Percentiles rank a stretch among this genome's conserved stretches.
Evolutionary conservation across 169 alveolate species (phyloP).

Genomic region (Condylostoma magnum): DNA sequence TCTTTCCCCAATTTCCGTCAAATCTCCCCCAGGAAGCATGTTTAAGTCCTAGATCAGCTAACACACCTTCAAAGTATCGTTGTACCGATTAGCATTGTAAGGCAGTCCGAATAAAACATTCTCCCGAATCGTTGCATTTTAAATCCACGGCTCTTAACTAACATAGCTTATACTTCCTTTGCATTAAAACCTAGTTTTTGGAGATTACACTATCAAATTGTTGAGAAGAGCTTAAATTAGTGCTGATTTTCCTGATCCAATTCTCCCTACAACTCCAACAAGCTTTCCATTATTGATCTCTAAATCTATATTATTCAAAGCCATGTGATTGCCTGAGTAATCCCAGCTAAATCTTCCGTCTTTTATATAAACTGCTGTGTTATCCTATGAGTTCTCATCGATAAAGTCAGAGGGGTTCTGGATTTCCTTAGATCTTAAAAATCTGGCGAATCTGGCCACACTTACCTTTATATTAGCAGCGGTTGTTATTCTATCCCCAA

Average conservation of each 20-base stretch:
- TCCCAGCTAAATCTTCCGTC: conserved; percentile 2
- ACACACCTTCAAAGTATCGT: conserved; percentile 59
- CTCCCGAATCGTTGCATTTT: conserved; percentile 78
- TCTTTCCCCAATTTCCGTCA: conserved; percentile 86
- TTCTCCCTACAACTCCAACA: conserved; percentile 9
- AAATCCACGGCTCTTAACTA: conserved; percentile 81
- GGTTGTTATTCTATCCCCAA: not conserved
- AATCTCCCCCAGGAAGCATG: conserved; percentile 79
- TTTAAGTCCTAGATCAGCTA: conserved; percentile 70
- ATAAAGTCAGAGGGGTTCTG: not conserved
- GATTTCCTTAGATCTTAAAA: not conserved
- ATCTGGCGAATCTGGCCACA: not conserved
- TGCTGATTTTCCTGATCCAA: conserved; percentile 63
- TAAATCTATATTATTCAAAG: not conserved
- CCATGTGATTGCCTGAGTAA: not conserved
- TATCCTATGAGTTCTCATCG: not conserved
- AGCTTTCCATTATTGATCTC: not conserved
- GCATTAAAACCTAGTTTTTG: no score
- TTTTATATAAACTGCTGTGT: not conserved
- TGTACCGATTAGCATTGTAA: conserved; percentile 55
- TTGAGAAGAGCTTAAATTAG: conserved; percentile 26
- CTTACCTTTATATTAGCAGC: not conserved
- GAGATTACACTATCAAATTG: no score
- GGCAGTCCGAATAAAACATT: conserved; percentile 86
- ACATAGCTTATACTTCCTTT: conserved; percentile 46